A percentile compares a stretch with the other conserved stretches of the same genome.
Conservation (phyloP, 2,329 filamentous ascomycete species). For the Penicillium crustosum region DNA sequence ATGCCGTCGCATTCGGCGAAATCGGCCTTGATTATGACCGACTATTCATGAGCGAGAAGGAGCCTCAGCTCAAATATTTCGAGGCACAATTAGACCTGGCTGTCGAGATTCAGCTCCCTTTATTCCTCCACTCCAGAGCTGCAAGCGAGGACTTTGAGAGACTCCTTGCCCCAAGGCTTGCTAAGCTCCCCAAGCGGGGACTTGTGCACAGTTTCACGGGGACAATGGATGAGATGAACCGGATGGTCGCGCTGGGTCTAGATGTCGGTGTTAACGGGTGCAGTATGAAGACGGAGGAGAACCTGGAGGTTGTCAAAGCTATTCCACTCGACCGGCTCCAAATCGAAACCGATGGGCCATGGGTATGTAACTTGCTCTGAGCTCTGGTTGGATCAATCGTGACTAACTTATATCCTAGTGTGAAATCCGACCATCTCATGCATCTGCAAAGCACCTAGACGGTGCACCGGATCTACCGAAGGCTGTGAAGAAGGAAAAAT, state of each 20-base stretch:
- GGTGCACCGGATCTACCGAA: constrained; percentile 73
- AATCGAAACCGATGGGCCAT: constrained; percentile 95
- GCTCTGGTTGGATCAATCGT: background rate
- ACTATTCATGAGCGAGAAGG: constrained; percentile 75
- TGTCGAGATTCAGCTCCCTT: constrained; percentile 71
- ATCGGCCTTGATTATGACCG: constrained; percentile 97
- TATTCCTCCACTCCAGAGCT: constrained; percentile 90
- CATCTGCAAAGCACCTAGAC: constrained; percentile 71
- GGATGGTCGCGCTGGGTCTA: constrained; percentile 75
- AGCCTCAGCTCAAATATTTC: constrained; percentile 82
- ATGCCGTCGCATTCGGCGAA: constrained; percentile 83
- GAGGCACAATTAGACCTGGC: constrained; percentile 77
- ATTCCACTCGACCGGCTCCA: constrained; percentile 79
- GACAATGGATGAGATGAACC: constrained; percentile 76
- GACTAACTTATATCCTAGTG: constrained; percentile 53
- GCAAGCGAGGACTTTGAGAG: constrained; percentile 81
- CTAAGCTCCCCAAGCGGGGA: constrained; percentile 69
- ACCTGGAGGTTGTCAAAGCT: constrained; percentile 77
- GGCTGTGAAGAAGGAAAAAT: constrained; percentile 94
- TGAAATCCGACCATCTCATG: constrained; percentile 86
- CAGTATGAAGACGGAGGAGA: constrained; percentile 91
- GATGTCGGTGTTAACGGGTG: constrained; percentile 97
- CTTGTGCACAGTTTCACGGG: constrained; percentile 97
- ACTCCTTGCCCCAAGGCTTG: constrained; percentile 64
- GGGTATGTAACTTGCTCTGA: constrained; percentile 46